Conservation (phyloP, 495 filamentous ascomycete genomes). For the Astrothelium macrocarpum region DNA sequence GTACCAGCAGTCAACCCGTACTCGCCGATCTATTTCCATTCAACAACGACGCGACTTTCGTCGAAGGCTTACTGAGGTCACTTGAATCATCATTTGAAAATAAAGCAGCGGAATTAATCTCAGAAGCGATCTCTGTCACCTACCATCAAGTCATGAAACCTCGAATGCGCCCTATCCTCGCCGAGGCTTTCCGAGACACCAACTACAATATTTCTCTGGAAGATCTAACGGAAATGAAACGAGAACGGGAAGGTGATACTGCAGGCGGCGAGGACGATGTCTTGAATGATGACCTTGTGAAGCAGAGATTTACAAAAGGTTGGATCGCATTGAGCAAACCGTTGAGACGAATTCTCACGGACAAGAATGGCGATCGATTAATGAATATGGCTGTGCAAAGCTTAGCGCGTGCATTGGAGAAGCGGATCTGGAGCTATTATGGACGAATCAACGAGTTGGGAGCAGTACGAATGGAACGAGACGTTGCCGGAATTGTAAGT, state of each 20-base stretch:
- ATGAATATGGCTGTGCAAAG: conserved; percentile 62
- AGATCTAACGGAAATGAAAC: conserved; percentile 33
- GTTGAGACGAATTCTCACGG: conserved; percentile 73
- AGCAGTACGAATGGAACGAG: conserved; percentile 77
- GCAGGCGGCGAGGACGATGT: conserved; percentile 23
- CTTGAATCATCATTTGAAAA: conserved; percentile 60
- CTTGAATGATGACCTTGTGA: conserved; percentile 47
- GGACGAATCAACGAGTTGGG: conserved; percentile 75
- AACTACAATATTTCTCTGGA: conserved; percentile 58
- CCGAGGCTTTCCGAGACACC: conserved; percentile 82
- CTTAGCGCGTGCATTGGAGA: conserved; percentile 71
- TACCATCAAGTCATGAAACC: conserved; percentile 84
- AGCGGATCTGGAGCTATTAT: conserved; percentile 76
- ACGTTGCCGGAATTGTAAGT: conserved; percentile 69
- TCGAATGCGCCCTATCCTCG: conserved; percentile 72
- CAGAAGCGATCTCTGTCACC: conserved; percentile 69
- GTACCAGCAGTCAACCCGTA: conserved; percentile 19
- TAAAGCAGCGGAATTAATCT: conserved; percentile 72
- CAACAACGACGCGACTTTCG: conserved; percentile 57
- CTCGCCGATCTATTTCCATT: conserved; percentile 68
- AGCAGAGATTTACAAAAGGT: conserved; percentile 61
- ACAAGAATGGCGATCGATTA: conserved; percentile 57
- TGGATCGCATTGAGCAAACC: conserved; percentile 83
- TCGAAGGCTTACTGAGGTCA: conserved; percentile 53
- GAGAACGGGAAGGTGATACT: conserved; percentile 32